Evolutionary conservation across 202 grass and related monocot species (phyloP), one percentile per base, ranked within the genome.

Genomic region (Saccharum hybrid): DNA sequence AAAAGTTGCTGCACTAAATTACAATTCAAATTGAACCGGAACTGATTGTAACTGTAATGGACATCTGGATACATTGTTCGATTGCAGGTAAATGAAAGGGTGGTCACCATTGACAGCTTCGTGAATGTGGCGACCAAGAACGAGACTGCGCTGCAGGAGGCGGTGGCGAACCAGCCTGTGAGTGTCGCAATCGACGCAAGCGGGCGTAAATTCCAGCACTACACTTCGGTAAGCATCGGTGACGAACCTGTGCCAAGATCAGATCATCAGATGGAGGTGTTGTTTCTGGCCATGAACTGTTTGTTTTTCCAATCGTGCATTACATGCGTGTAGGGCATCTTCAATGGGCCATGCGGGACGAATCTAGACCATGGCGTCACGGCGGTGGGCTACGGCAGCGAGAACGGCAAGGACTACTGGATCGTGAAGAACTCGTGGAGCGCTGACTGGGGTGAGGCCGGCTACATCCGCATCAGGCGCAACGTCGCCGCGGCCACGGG

Each of bases 361-460:
- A 21, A 71, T 0, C 82, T 94, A 4, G 91, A 97, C 52, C 94
- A 97, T 1, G 91, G 87, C 49, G 87, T 94, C 26, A 65, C 91
- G 0, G 88, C 69, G 0, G 88, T 94, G 43, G 94, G 94, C 16
- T 97, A 94, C 10, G 94, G 94, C 65, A 81, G 78, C 34, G 87
- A 75, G 22, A 77, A 83, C 2, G 89, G 89, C 72, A 82, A 90
- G 81, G 83, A 89, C 77, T 97, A 90, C 73, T 97, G 94, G 94
- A 75, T 84, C 7, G 94, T 97, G 22, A 85, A 89, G 63, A 97
- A 97, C 72, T 97, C 94, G 6, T 97, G 94, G 94, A 76, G 87
- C 1, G 10, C 84, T 0, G 6, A 22, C 7, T 97, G 91, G 94
- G 94, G 94, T 8, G 94, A 97, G 82, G 74, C 64, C 7, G 94